Percentiles rank a stretch among this genome's conserved stretches.
Evolutionary conservation across 2,329 filamentous ascomycete species (phyloP).

Genomic region (Apiospora rasikravindrae): DNA sequence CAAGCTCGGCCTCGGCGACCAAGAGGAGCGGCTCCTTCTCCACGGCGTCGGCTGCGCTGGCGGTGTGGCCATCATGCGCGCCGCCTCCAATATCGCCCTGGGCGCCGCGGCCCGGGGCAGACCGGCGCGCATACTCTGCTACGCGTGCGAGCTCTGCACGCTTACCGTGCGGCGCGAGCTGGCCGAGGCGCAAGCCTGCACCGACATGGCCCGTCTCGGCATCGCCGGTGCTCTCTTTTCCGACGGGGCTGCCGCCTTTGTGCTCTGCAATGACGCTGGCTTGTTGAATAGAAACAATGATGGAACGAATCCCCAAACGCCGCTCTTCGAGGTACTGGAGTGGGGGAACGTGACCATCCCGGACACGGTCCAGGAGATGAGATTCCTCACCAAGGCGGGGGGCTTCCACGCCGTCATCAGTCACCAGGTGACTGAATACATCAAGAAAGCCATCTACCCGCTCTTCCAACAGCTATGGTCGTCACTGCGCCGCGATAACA

Average conservation of each 20-base stretch:
- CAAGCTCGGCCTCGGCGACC: conserved; percentile 35
- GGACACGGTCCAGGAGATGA: conserved; percentile 25
- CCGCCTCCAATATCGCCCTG: conserved; percentile 29
- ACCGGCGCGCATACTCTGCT: conserved; percentile 31
- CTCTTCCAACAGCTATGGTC: conserved; percentile 24
- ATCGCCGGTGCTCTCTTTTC: conserved; percentile 33
- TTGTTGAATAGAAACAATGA: background rate
- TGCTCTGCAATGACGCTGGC: conserved; percentile 31
- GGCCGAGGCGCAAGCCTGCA: conserved; percentile 28
- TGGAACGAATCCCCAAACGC: conserved; percentile 19
- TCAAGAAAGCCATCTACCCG: conserved; percentile 24
- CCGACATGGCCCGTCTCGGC: conserved; percentile 26
- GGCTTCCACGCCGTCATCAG: conserved; percentile 25
- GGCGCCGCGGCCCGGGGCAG: conserved; percentile 26
- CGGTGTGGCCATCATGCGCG: conserved; percentile 38
- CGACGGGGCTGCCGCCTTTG: conserved; percentile 32
- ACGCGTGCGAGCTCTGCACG: conserved; percentile 34
- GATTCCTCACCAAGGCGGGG: conserved; percentile 21
- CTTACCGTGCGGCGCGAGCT: conserved; percentile 26
- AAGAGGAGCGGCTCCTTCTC: conserved; percentile 39
- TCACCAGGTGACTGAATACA: conserved; percentile 23
- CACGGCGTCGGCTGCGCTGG: conserved; percentile 46
- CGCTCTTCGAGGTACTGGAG: conserved; percentile 26
- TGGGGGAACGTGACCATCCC: conserved; percentile 26
- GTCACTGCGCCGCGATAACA: background rate